These are phyloP conservation scores for Dendrobium huoshanense DNA, from an alignment of 106 monocot genomes.

Conservation along the genomic window DNA sequence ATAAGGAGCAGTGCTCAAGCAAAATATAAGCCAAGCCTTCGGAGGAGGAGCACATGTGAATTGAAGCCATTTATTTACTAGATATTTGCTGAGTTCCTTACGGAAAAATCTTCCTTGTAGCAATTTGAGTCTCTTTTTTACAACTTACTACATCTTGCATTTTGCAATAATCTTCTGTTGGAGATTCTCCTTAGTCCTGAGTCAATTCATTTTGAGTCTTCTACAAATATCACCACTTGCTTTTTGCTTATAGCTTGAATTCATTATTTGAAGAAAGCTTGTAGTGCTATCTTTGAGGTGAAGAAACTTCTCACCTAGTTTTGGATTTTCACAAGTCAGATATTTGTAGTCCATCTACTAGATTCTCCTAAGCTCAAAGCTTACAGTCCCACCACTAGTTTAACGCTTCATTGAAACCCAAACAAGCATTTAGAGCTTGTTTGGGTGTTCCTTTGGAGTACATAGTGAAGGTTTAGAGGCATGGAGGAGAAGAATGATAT, in stretches of 20 bases:
- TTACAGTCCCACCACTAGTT: neutral
- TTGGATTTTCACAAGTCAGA: neutral
- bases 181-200: neutral
- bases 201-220: neutral
- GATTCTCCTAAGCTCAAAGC: too few relatives aligned
- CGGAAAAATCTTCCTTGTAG: neutral
- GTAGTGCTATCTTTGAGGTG: neutral
- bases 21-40: neutral
- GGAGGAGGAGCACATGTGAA: neutral
- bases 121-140: neutral
- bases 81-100: neutral
- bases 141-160: neutral
- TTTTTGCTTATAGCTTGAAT: neutral
- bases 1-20: conserved; percentile 3
- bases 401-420: neutral
- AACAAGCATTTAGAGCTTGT: neutral
- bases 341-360: neutral
- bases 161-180: neutral
- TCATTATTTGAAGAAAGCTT: neutral
- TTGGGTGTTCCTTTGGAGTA: neutral
- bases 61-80: neutral
- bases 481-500: conserved; percentile 37
- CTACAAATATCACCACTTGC: neutral
- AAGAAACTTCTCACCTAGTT: neutral
- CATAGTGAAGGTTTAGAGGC: neutral